Evolutionary conservation across 345 rosid genomes (phyloP), one percentile per base, ranked within the genome.

Genomic region (Excoecaria agallocha): DNA sequence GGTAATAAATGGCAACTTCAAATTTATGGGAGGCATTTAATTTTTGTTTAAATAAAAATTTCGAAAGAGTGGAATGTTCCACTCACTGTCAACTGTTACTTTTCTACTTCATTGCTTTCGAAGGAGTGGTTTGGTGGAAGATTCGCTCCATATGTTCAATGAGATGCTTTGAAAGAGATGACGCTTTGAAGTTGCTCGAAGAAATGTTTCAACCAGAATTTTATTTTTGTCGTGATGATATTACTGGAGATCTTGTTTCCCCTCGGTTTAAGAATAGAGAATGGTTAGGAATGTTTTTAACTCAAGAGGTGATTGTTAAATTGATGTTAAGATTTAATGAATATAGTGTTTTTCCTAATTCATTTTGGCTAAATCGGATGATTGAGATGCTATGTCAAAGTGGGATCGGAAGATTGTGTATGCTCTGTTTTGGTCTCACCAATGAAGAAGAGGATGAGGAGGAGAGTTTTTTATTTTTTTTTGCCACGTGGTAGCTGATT

Each of bases 151-250:
- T n/a, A 75, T 91, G 51, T 90, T 85, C 68, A 60, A 81, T 22
- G 79, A 64, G 20, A 72, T 95, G n/a, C n/a, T n/a, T n/a, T n/a
- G 87, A 82, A 49, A 71, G 73, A 5, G 84, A 80, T 15, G 74
- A 84, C 74, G 98, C 96, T 7, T 75, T 90, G 66, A 87, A 90
- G 77, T 79, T 90, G 93, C 87, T 95, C 86, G 97, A 89, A 57
- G 96, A 88, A 93, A 93, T 95, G 99, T 88, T 89, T 62, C 77
- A 80, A 0, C 74, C 71, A 17, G 83, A 64, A 5, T 79, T 88
- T 0, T 70, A 77, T 60, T 84, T 51, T 68, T 82, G 70, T 20
- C 92, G 93, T 2, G 69, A 88, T 76, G 78, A 79, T 43, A 60
- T 62, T 58, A 88, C 91, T 2, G 89, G 79, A 19, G 81, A 80